These are phyloP conservation scores for Sanghuangporus weigelae DNA, from an alignment of 1,284 basidiomycete species.

Conservation along the genomic window DNA sequence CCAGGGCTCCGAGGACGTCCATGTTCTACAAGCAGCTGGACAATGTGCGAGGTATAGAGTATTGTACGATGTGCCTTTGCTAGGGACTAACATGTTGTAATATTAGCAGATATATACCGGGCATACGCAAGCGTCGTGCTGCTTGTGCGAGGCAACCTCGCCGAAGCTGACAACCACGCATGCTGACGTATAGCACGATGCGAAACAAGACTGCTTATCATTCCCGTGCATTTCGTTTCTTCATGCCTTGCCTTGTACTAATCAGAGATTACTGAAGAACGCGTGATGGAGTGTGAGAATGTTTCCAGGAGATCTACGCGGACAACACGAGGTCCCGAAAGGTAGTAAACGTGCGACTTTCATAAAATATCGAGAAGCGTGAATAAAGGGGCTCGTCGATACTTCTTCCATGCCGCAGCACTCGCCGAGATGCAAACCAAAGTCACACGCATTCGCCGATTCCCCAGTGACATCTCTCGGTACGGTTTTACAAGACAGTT, in stretches of 20 bases:
- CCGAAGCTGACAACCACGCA: neutral
- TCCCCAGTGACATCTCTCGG: neutral
- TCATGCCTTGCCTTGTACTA: neutral
- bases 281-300: neutral
- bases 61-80: neutral
- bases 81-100: neutral
- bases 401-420: too few relatives aligned
- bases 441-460: neutral
- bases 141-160: neutral
- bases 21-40: neutral
- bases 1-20: neutral
- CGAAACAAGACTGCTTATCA: neutral
- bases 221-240: neutral
- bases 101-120: neutral
- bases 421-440: neutral
- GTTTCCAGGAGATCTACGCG: neutral
- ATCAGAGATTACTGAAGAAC: neutral
- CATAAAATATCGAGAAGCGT: neutral
- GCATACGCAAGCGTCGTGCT: neutral
- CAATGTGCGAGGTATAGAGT: neutral
- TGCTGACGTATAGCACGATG: neutral
- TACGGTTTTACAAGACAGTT: neutral
- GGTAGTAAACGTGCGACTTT: neutral
- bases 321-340: neutral
- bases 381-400: neutral